Conservation (phyloP, 345 rosid species). For the Pistacia integerrima region DNA sequence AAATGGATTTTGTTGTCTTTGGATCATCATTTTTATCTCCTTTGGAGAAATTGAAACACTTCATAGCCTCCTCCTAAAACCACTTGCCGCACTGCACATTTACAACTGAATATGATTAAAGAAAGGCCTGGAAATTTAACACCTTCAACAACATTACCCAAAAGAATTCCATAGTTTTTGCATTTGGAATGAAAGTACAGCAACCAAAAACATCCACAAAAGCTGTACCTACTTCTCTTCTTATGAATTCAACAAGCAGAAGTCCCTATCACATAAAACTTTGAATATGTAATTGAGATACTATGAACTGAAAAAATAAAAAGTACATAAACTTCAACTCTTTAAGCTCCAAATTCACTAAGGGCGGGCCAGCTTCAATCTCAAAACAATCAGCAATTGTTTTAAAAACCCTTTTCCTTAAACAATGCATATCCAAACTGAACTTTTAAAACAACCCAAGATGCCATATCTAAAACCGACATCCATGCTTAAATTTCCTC, state of each 20-base stretch:
- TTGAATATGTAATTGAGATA: background rate
- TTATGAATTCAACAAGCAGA: background rate
- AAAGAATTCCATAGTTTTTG: background rate
- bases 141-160: background rate
- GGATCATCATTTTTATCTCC: slow-evolving; percentile 53
- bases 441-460: background rate
- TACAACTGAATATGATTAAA: slow-evolving; percentile 16
- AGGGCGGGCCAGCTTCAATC: background rate
- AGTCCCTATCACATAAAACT: background rate
- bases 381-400: background rate
- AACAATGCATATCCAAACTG: background rate
- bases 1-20: slow-evolving; percentile 49
- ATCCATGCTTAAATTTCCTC: background rate
- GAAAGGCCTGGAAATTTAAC: background rate
- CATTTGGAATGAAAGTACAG: background rate
- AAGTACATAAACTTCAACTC: background rate
- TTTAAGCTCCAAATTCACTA: background rate
- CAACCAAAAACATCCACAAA: background rate
- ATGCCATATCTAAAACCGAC: background rate
- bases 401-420: background rate
- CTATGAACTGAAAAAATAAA: background rate
- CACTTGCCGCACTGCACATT: slow-evolving; percentile 38
- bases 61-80: slow-evolving; percentile 48
- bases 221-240: background rate
- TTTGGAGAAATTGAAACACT: slow-evolving; percentile 57